Evolutionary conservation across 495 filamentous ascomycete genomes (phyloP).

Genomic region (Neurospora sp.): DNA sequence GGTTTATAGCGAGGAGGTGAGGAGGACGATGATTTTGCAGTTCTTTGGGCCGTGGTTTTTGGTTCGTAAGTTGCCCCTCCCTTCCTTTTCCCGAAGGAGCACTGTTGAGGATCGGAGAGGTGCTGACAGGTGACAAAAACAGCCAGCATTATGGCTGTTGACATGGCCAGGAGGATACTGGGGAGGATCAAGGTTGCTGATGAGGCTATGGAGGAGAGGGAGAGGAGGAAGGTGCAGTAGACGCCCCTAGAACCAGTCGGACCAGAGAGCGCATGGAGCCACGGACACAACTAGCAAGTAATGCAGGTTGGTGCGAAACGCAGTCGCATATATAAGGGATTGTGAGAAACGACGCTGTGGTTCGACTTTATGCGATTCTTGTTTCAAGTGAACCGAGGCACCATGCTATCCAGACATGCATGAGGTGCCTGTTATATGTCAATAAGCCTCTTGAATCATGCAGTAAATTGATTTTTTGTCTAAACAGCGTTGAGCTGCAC

Average conservation of each 20-base stretch:
- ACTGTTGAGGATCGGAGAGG: background rate
- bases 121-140: background rate
- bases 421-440: background rate
- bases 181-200: slow-evolving; percentile 27
- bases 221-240: slow-evolving; percentile 29
- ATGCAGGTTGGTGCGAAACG: too few relatives aligned
- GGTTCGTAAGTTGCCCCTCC: slow-evolving; percentile 48
- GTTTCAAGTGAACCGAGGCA: background rate
- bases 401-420: background rate
- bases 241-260: too few relatives aligned
- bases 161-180: slow-evolving; percentile 32
- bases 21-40: slow-evolving; percentile 37
- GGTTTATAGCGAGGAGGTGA: slow-evolving; percentile 40
- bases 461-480: background rate
- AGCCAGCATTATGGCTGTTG: slow-evolving; percentile 30
- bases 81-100: too few relatives aligned
- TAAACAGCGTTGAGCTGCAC: background rate
- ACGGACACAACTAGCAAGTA: too few relatives aligned
- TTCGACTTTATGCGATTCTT: background rate
- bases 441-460: background rate
- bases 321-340: too few relatives aligned
- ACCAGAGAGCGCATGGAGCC: too few relatives aligned
- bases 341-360: background rate
- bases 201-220: slow-evolving; percentile 21
- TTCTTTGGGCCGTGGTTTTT: slow-evolving; percentile 65